Evolutionary conservation across 257 asterid species (phyloP).

Genomic region (Leonotis leonurus): DNA sequence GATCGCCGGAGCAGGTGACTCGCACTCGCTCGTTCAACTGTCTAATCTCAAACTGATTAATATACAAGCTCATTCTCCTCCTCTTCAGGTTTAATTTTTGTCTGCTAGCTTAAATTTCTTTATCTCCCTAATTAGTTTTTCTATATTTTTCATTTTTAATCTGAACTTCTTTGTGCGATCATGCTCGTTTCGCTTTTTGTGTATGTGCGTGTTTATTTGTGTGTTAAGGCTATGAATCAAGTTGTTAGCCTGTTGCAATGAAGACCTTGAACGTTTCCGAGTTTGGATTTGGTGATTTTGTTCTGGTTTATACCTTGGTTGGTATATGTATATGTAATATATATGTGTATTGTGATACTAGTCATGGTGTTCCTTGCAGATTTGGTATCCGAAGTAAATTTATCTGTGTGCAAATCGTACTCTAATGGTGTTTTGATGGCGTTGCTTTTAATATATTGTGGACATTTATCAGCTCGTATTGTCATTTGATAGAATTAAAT

Average conservation of each 20-base stretch:
- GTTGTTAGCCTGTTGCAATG: neutral
- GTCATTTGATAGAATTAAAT: neutral
- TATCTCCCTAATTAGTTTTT: neutral
- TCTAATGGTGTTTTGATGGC: neutral
- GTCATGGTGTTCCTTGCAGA: slow-evolving; percentile 3
- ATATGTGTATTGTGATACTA: no score
- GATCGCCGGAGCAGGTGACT: slow-evolving; percentile 17
- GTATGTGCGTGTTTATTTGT: neutral
- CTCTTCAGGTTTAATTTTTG: slow-evolving; percentile 27
- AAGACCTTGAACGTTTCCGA: neutral
- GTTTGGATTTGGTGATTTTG: neutral
- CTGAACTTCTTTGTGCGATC: neutral
- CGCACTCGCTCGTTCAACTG: slow-evolving; percentile 17
- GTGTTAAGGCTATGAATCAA: neutral
- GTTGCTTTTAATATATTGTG: neutral
- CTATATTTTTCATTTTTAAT: neutral
- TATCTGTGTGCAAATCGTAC: neutral
- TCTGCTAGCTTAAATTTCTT: neutral
- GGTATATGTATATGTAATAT: no score
- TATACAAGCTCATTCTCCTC: slow-evolving; percentile 19
- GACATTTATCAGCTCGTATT: neutral
- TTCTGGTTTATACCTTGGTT: neutral
- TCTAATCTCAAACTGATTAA: slow-evolving; percentile 21
- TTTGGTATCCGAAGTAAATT: neutral
- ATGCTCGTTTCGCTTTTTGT: neutral